Evolutionary conservation across 306 rosid genomes (phyloP), one percentile per base, ranked within the genome.

Genomic region (Phaseolus lunatus): DNA sequence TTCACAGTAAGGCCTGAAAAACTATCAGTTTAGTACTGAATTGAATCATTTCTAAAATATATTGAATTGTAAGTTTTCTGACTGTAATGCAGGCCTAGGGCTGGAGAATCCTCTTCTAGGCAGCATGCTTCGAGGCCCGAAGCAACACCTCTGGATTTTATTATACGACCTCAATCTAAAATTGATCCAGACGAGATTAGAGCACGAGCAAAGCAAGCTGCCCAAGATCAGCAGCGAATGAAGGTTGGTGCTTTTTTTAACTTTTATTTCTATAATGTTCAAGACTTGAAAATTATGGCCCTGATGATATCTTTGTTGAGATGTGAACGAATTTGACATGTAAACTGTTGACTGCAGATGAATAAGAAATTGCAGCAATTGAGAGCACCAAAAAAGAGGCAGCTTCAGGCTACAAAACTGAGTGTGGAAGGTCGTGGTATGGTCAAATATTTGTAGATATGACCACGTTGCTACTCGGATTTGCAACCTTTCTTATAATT

Each of bases 341-440:
- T 70, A 41, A 35, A 31, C 70, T 48, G 72, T 73, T 45, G 22
- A 61, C 70, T 80, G 80, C 90, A 96, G 98, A 96, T 96, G 99
- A 96, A 93, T 75, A 92, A 85, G 86, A 96, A 96, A 85, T 87
- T 96, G 81, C 99, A 96, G 88, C 97, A 96, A 80, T 85, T 96
- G 81, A 92, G 94, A 84, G 98, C 96, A 22, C 99, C 99, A 0
- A 93, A 92, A 77, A 96, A 93, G 89, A 96, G 70, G 88, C 96
- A 88, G 83, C 98, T 96, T 69, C 98, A 96, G 82, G 99, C 99
- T 69, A 96, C 97, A 67, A 96, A 88, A 66, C 83, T 96, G 49
- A 96, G 99, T 6, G 98, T 93, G 33, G 99, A 96, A 85, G 99
- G 98, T 67, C 99, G 99, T 41, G 98, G 97, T 1, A 96, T 96